Evolutionary conservation across 1,139 yeast species (phyloP).

Genomic region (Candida sp.): DNA sequence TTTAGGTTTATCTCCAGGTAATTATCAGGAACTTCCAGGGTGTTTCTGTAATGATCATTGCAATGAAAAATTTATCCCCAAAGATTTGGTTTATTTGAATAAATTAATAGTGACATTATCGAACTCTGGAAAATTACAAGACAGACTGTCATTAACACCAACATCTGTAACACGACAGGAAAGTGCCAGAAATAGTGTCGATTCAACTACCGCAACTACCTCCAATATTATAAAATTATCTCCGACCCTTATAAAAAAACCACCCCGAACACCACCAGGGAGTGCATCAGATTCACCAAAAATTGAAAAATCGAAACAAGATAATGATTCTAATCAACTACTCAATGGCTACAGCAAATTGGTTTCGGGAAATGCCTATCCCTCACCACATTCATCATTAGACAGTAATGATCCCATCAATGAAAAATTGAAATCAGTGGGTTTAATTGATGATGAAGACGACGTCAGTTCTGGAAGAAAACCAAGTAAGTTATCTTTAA

Average conservation of each 20-base stretch:
- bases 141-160: neutral
- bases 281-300: neutral
- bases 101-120: neutral
- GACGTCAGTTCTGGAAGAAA: neutral
- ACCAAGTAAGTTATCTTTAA: neutral
- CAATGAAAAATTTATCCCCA: slow-evolving; percentile 1
- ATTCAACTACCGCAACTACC: neutral
- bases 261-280: neutral
- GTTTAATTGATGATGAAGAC: neutral
- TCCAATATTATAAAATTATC: neutral
- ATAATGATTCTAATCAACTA: too few relatives aligned
- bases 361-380: too few relatives aligned
- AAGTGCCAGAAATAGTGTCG: neutral
- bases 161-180: neutral
- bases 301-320: too few relatives aligned
- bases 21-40: neutral
- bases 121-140: neutral
- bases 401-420: neutral
- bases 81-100: slow-evolving; percentile 1
- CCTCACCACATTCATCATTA: too few relatives aligned
- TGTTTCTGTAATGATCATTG: slow-evolving; percentile 1
- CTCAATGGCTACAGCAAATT: too few relatives aligned
- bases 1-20: neutral
- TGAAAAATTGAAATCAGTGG: neutral
- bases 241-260: neutral